A percentile compares a stretch with the other conserved stretches of the same genome.
phyloP scores from a whole-genome alignment of 2,329 filamentous ascomycete species.

The Madurella mycetomatis region DNA sequence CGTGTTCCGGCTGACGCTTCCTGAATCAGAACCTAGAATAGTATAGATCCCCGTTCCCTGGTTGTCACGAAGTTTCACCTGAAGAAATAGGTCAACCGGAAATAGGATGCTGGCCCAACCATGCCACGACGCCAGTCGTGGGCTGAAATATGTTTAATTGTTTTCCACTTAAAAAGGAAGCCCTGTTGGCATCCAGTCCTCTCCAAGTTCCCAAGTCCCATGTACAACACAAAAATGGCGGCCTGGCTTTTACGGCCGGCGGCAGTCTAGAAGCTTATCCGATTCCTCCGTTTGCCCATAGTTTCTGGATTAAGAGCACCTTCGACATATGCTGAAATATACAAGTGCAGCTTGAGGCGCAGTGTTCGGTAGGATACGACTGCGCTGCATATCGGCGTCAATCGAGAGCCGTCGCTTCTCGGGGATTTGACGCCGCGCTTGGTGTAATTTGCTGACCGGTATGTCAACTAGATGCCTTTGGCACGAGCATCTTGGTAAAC shows the following conservation, averaged over 20 bases:
- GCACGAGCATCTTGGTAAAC: slow-evolving; percentile 40
- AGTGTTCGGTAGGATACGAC: no score
- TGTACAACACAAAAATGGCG: neutral
- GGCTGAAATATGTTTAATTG: neutral
- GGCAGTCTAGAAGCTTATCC: neutral
- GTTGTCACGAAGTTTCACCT: neutral
- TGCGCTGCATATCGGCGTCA: no score
- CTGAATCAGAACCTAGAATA: no score
- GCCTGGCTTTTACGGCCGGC: neutral
- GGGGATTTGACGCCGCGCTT: neutral
- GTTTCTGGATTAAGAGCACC: neutral
- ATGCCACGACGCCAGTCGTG: neutral
- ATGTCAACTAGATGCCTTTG: slow-evolving; percentile 33
- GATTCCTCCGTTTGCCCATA: neutral
- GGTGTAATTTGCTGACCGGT: neutral
- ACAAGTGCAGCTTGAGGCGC: neutral
- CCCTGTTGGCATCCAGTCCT: neutral
- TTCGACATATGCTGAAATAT: neutral
- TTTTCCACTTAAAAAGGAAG: neutral
- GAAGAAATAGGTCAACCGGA: neutral
- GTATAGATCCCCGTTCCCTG: no score
- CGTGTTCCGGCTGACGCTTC: no score
- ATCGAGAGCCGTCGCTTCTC: neutral
- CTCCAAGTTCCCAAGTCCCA: neutral
- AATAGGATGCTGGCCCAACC: neutral